Conservation (phyloP, 345 rosid genomes). For the Gossypium longicalyx region DNA sequence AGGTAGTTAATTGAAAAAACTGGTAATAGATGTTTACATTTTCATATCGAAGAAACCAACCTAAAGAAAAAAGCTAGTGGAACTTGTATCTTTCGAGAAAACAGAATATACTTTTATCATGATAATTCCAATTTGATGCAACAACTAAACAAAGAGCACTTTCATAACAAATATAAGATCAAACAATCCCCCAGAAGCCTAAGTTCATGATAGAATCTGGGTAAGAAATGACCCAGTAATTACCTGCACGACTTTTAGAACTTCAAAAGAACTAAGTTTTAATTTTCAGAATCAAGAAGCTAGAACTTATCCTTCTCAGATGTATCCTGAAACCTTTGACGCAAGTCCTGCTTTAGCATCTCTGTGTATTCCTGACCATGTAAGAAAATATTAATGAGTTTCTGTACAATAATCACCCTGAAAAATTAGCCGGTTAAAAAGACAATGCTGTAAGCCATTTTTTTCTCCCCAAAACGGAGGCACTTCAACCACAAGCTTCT, state of each 20-base stretch:
- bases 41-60: background rate
- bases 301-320: slow-evolving; percentile 20
- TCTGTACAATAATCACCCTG: background rate
- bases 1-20: background rate
- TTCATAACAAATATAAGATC: background rate
- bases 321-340: slow-evolving; percentile 32
- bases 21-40: background rate
- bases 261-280: background rate
- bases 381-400: background rate
- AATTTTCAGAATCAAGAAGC: slow-evolving; percentile 1
- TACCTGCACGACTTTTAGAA: background rate
- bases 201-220: background rate
- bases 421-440: background rate
- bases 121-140: background rate
- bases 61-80: background rate
- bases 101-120: background rate
- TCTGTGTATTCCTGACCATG: slow-evolving; percentile 61
- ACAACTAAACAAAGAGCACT: background rate
- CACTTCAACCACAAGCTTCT: background rate
- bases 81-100: background rate
- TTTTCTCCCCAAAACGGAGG: background rate
- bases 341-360: slow-evolving; percentile 50
- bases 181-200: background rate
- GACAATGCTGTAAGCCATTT: background rate
- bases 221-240: background rate